Base-by-base conservation (phyloP, 352 stramenopile genomes). In the Saprolegnia diclina region DNA sequence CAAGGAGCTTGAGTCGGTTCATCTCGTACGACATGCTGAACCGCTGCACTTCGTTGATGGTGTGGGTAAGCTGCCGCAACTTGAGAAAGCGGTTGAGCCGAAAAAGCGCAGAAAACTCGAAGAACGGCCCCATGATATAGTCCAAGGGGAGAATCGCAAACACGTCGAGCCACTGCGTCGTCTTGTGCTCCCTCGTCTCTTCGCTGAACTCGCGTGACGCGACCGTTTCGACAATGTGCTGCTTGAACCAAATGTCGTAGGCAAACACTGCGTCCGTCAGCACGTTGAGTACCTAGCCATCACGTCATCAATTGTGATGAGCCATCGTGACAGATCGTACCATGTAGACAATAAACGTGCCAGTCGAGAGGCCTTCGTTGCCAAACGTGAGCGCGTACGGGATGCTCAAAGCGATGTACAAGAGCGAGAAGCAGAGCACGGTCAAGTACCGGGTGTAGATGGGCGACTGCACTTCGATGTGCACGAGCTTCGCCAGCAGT, bases 311-410 rank as follows among this genome's bases (percentile, higher is more conserved):
- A 82, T 78, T 56, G 73, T 42, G 42, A 40, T 32, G 10, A 0
- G 6, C 4, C 10, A 24, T 19, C 16, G 42, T 13, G 11, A 42
- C 10, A 21, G 26, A 22, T 61, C 63, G n/a, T 40, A 69, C 85
- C 9, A 61, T 73, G 0, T 85, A 14, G 2, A 77, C 6, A 52
- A 90, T 78, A 1, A 89, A 67, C 0, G 57, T 37, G 0, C 65
- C 38, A n/a, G 16, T 37, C 21, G 42, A 62, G 46, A 83, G 82
- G 4, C 80, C 80, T 65, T 90, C 80, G 52, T 83, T 90, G 59
- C 86, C 72, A 59, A 93, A 87, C 26, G 83, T 85, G 46, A 93
- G 75, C 0, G 83, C 82, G 9, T 91, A 73, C 18, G 82, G 83
- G 5, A 91, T 65, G 16, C 76, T 89, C 24, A 82, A 19, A 40